Base-by-base conservation (phyloP, 345 rosid genomes). In the Eucalyptus urophylla region DNA sequence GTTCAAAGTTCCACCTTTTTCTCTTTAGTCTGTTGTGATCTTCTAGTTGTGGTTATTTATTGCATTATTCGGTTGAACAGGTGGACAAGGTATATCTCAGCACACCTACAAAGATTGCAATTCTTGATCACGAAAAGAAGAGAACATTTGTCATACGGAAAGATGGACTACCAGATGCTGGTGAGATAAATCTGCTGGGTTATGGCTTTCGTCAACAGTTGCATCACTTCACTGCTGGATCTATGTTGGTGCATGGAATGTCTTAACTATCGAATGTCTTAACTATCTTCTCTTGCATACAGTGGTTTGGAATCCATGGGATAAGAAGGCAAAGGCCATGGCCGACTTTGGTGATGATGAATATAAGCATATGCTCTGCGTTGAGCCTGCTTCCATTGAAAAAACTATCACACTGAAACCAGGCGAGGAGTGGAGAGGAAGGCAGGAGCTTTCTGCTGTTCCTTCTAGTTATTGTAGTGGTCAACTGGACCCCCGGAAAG, bases 291-390 rank as follows among this genome's bases (percentile, higher is more conserved):
- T 87, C 76, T 80, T 89, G 87, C 56, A 69, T 90, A 91, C 94
- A 98, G 99, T 97, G 92, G 98, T 97, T 87, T 98, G 99, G 99
- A 98, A 98, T 92, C 99, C 99, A 19, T 96, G 99, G 99, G 99
- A 96, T 90, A 98, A 94, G 93, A 98, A 92, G 88, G 96, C 99
- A 89, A 98, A 96, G 93, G 91, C 96, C 58, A 95, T 98, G 90
- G 91, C 95, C 49, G 99, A 97, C 92, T 93, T 97, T 91, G 99
- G 98, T 69, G 99, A 96, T 91, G 99, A 98, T 51, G 99, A 96
- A 49, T 97, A 98, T 90, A 98, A 95, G 94, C 95, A 95, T 89
- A 97, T 97, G 99, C 94, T 97, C n/a, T 97, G 99, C 81, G 99
- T 98, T 44, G 99, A 97, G 93, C 95, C 99, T 31, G 98, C 99